These are phyloP conservation scores for Ceratocystis diversiconidia DNA, from an alignment of 2,329 filamentous ascomycete species.

Conservation along the genomic window DNA sequence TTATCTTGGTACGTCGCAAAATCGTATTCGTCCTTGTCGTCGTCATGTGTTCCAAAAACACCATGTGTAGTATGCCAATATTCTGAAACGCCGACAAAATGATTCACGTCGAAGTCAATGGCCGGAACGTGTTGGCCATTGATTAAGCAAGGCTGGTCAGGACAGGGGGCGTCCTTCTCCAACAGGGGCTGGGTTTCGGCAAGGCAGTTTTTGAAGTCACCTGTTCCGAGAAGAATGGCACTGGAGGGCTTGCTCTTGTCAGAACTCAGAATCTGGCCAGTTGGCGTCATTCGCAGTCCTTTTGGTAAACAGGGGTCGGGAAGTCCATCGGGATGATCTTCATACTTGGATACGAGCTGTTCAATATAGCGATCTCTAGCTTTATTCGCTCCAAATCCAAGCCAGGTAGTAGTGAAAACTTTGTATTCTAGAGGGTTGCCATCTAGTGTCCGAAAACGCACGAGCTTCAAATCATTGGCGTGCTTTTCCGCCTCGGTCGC, in stretches of 20 bases:
- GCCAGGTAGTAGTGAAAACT: slow-evolving; percentile 92
- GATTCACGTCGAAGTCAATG: slow-evolving; percentile 94
- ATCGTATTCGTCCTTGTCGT: slow-evolving; percentile 45
- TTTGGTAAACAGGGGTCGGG: slow-evolving; percentile 83
- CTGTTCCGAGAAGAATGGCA: slow-evolving; percentile 61
- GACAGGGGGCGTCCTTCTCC: slow-evolving; percentile 75
- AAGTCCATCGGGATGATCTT: slow-evolving; percentile 48
- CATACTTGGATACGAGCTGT: slow-evolving; percentile 52
- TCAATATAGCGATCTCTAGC: slow-evolving; percentile 77
- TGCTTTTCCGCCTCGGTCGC: slow-evolving; percentile 79
- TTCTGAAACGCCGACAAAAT: slow-evolving; percentile 94
- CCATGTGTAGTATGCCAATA: slow-evolving; percentile 99
- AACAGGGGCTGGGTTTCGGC: slow-evolving; percentile 70
- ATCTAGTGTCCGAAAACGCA: slow-evolving; percentile 72
- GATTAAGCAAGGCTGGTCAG: slow-evolving; percentile 71
- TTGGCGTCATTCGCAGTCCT: slow-evolving; percentile 57
- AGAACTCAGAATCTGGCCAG: slow-evolving; percentile 43
- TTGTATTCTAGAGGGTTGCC: slow-evolving; percentile 66
- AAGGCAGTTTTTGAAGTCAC: slow-evolving; percentile 74
- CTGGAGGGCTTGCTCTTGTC: slow-evolving; percentile 26
- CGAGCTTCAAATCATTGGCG: slow-evolving; percentile 70
- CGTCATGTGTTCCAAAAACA: slow-evolving; percentile 49
- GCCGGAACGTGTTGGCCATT: slow-evolving; percentile 86
- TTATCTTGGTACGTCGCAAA: slow-evolving; percentile 74
- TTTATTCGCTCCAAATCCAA: slow-evolving; percentile 93